A percentile compares a stretch with the other conserved stretches of the same genome.
Evolutionary conservation across 371 early-diverging fungal genomes (phyloP).

Genomic region (Mortierella sp.): DNA sequence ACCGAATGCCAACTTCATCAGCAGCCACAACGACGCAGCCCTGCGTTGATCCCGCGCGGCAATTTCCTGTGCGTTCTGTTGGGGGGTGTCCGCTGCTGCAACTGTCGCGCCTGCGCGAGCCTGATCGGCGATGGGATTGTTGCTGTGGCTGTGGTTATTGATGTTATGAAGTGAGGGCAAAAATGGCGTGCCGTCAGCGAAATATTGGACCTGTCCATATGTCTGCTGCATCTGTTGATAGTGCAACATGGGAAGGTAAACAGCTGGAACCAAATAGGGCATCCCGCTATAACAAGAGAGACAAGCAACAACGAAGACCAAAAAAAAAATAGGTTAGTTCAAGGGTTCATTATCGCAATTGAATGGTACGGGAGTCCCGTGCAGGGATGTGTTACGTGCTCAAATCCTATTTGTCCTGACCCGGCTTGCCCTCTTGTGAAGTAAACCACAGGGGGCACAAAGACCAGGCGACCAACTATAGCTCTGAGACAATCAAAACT

Average conservation of each 20-base stretch:
- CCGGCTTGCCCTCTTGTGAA: background rate
- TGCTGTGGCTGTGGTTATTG: background rate
- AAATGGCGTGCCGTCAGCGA: constrained; percentile 15
- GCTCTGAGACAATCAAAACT: constrained; percentile 19
- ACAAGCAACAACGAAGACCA: background rate
- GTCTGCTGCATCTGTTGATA: constrained; percentile 32
- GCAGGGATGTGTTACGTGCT: constrained; percentile 35
- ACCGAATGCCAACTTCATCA: constrained; percentile 58
- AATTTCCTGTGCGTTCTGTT: constrained; percentile 43
- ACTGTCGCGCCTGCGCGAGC: constrained; percentile 20
- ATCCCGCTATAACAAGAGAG: constrained; percentile 26
- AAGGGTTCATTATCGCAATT: background rate
- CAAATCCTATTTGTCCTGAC: constrained; percentile 40
- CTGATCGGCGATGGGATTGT: constrained; percentile 15
- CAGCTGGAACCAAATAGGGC: constrained; percentile 50
- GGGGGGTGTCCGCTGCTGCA: constrained; percentile 7
- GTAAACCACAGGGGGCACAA: background rate
- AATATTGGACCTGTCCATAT: background rate
- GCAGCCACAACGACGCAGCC: constrained; percentile 48
- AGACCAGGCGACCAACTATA: background rate
- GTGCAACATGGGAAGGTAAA: constrained; percentile 29
- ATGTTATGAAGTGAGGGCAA: constrained; percentile 11
- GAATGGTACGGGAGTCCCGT: constrained; percentile 3
- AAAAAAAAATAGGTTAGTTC: constrained; percentile 9
- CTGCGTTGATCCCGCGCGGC: constrained; percentile 57